These are phyloP conservation scores for Yamadazyma kitorensis DNA, from an alignment of 805 yeast species.

Conservation along the genomic window DNA sequence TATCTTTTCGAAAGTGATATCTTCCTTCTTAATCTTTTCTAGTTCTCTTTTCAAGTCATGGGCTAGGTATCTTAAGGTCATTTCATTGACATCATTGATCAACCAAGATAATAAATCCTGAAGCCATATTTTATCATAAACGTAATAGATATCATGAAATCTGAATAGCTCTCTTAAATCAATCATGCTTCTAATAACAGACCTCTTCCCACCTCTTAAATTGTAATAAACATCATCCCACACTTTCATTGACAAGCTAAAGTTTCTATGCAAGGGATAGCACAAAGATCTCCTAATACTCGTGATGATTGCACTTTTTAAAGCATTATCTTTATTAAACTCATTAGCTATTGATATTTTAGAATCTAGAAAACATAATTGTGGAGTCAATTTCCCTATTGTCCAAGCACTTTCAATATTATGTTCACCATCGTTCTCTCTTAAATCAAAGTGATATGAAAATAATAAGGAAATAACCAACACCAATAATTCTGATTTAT, in stretches of 20 bases:
- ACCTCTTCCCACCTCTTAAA: slow-evolving; percentile 66
- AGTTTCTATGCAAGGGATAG: slow-evolving; percentile 79
- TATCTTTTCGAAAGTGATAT: slow-evolving; percentile 56
- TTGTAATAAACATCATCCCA: slow-evolving; percentile 75
- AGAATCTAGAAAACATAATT: slow-evolving; percentile 67
- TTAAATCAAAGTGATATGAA: slow-evolving; percentile 68
- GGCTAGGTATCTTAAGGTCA: slow-evolving; percentile 58
- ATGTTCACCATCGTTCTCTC: slow-evolving; percentile 69
- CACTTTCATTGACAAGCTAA: slow-evolving; percentile 51
- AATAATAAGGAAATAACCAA: slow-evolving; percentile 67
- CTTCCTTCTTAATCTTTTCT: slow-evolving; percentile 36
- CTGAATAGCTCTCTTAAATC: slow-evolving; percentile 71
- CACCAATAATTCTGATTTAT: slow-evolving; percentile 51
- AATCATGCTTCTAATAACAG: slow-evolving; percentile 58
- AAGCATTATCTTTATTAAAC: slow-evolving; percentile 22
- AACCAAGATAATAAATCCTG: slow-evolving; percentile 81
- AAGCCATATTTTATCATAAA: slow-evolving; percentile 71
- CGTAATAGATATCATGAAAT: slow-evolving; percentile 79
- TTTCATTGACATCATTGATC: slow-evolving; percentile 58
- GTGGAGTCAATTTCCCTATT: slow-evolving; percentile 82
- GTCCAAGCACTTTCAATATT: slow-evolving; percentile 94
- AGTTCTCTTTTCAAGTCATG: slow-evolving; percentile 55
- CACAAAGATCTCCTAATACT: slow-evolving; percentile 70
- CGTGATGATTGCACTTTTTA: slow-evolving; percentile 57
- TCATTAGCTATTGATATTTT: slow-evolving; percentile 38